Evolutionary conservation across 169 alveolate species (phyloP).

Genomic region (Blepharisma undulans): DNA sequence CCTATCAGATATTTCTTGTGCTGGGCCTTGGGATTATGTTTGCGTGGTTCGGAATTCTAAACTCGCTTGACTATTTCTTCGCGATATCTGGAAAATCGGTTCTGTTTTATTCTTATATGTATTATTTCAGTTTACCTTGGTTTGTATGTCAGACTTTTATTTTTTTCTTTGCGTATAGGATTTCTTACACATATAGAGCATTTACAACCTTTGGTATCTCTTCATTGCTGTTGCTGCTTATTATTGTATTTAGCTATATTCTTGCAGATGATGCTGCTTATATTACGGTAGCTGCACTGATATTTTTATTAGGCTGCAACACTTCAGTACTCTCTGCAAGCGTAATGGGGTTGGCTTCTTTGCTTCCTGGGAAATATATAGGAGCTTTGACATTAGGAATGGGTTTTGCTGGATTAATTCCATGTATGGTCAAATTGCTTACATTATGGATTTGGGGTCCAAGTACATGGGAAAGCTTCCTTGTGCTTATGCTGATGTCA

Average conservation of each 20-base stretch:
- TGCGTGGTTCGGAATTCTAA: neutral
- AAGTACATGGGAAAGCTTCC: neutral
- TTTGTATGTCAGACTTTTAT: neutral
- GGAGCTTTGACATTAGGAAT: constrained; percentile 10
- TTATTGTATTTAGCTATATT: neutral
- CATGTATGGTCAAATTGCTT: neutral
- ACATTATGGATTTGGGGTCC: neutral
- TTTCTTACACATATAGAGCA: neutral
- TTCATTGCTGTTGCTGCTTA: neutral
- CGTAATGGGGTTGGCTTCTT: neutral
- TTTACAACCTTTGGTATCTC: neutral
- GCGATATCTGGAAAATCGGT: neutral
- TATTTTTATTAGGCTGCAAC: neutral
- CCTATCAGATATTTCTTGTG: neutral
- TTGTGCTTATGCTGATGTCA: neutral
- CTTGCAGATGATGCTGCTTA: neutral
- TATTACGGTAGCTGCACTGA: neutral
- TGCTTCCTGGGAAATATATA: neutral
- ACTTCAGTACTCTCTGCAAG: neutral
- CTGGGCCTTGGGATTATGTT: neutral
- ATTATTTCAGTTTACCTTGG: neutral
- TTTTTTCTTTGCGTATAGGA: neutral
- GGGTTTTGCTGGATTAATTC: neutral
- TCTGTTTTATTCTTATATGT: neutral
- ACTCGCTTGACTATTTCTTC: neutral